A percentile compares a stretch with the other conserved stretches of the same genome.
phyloP scores from a whole-genome alignment of 2,329 filamentous ascomycete species.

The Lachnellula occidentalis region DNA sequence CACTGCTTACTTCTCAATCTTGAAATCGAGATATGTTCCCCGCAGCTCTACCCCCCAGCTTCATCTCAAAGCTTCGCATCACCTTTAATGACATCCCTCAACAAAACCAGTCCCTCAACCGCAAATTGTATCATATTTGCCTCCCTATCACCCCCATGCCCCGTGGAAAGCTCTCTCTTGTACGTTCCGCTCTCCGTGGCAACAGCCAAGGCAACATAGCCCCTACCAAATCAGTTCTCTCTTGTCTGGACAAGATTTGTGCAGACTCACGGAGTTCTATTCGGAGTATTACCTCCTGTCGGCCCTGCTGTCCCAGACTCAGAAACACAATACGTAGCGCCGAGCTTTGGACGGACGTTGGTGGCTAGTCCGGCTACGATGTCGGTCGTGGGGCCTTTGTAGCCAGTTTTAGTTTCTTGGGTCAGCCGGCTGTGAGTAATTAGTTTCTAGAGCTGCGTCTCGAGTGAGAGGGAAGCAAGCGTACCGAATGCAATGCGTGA shows the following conservation, averaged over 20 bases:
- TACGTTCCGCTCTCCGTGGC: slow-evolving; percentile 45
- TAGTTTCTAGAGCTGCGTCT: not conserved
- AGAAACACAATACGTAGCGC: slow-evolving; percentile 50
- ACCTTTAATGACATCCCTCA: slow-evolving; percentile 48
- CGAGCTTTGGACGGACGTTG: slow-evolving; percentile 49
- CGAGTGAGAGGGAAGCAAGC: not conserved
- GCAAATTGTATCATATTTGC: slow-evolving; percentile 61
- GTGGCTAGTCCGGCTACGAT: slow-evolving; percentile 52
- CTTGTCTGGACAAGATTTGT: not conserved
- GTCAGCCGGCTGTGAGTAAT: slow-evolving; percentile 47
- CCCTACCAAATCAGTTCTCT: slow-evolving; percentile 28
- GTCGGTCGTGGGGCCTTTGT: slow-evolving; percentile 53
- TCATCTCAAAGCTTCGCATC: slow-evolving; percentile 28
- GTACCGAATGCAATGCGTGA: slow-evolving; percentile 29
- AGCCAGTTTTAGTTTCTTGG: slow-evolving; percentile 42
- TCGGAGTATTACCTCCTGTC: slow-evolving; percentile 49
- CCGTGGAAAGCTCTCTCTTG: slow-evolving; percentile 52
- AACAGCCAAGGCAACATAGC: slow-evolving; percentile 60
- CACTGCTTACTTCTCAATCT: too few species aligned
- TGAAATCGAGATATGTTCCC: too few species aligned
- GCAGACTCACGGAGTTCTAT: slow-evolving; percentile 45
- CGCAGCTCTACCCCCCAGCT: too few species aligned
- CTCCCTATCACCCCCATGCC: slow-evolving; percentile 46
- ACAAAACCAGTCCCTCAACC: slow-evolving; percentile 47
- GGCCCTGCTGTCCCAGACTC: slow-evolving; percentile 62